A percentile compares a stretch with the other conserved stretches of the same genome.
Evolutionary conservation across 805 yeast species (phyloP).

Genomic region (Myxozyma nipponensis): DNA sequence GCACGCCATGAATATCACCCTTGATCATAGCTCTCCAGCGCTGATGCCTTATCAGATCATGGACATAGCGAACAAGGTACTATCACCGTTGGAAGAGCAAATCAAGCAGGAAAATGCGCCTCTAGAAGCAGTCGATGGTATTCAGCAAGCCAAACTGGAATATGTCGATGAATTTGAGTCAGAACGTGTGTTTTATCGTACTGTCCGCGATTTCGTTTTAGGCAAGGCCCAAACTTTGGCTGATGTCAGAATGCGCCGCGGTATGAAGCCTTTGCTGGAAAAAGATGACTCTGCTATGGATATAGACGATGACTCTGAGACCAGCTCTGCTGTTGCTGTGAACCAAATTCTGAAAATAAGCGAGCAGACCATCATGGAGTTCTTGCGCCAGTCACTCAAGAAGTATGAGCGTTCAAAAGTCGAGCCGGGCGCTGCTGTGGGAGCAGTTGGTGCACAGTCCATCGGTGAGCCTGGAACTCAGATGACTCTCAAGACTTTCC

Average conservation of each 20-base stretch:
- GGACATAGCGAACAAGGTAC: conserved; percentile 50
- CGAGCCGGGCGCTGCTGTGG: conserved; percentile 99
- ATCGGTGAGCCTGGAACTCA: conserved; percentile 99
- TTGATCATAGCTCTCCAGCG: conserved; percentile 50
- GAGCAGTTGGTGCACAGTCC: conserved; percentile 98
- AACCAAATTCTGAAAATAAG: conserved; percentile 57
- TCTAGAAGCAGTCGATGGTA: conserved; percentile 31
- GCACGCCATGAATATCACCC: conserved; percentile 74
- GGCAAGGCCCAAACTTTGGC: conserved; percentile 58
- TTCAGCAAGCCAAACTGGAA: conserved; percentile 37
- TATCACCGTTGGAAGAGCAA: conserved; percentile 57
- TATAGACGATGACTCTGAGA: conserved; percentile 14
- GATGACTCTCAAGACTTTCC: conserved; percentile 95
- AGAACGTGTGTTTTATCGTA: conserved; percentile 75
- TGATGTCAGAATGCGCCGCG: conserved; percentile 51
- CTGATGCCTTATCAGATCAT: conserved; percentile 68
- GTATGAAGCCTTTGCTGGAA: conserved; percentile 46
- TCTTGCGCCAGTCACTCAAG: conserved; percentile 68
- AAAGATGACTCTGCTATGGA: conserved; percentile 43
- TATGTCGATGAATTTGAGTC: conserved; percentile 83
- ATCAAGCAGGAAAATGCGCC: conserved; percentile 61
- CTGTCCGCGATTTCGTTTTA: conserved; percentile 61
- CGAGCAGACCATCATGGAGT: conserved; percentile 53
- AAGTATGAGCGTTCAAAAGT: conserved; percentile 88
- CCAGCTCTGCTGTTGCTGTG: conserved; percentile 29